phyloP scores from a whole-genome alignment of 1,139 yeast species.

The Eremothecium coryli region DNA sequence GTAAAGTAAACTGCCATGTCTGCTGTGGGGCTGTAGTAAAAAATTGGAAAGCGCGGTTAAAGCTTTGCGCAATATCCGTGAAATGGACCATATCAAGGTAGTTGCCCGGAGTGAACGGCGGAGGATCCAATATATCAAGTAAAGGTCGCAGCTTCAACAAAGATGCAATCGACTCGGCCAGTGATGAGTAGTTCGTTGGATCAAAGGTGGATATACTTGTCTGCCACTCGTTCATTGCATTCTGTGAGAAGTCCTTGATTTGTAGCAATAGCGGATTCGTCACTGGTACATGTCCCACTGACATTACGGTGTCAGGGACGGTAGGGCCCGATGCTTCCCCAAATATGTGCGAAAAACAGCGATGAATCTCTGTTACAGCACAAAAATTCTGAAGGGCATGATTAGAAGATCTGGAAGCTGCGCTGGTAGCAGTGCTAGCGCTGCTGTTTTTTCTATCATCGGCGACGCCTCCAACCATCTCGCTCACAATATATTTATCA shows the following conservation, averaged over 20 bases:
- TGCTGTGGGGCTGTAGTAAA: slow-evolving; percentile 2
- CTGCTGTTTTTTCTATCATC: background rate
- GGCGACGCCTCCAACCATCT: background rate
- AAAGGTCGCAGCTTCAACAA: slow-evolving; percentile 11
- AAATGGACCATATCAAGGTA: slow-evolving; percentile 10
- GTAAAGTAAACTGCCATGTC: slow-evolving; percentile 6
- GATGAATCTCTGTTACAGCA: slow-evolving; percentile 5
- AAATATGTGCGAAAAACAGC: slow-evolving; percentile 3
- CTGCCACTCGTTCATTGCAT: slow-evolving; percentile 6
- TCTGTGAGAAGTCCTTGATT: slow-evolving; percentile 12
- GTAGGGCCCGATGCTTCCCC: background rate
- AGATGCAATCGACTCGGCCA: slow-evolving; percentile 9
- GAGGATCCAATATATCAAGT: slow-evolving; percentile 8
- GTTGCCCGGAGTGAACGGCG: slow-evolving; percentile 6
- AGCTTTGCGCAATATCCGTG: slow-evolving; percentile 8
- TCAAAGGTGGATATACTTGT: slow-evolving; percentile 4
- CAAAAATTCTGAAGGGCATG: slow-evolving; percentile 1
- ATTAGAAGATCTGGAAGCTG: background rate
- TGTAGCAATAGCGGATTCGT: slow-evolving; percentile 12
- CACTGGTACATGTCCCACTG: slow-evolving; percentile 9
- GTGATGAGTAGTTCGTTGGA: slow-evolving; percentile 14
- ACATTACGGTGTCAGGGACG: slow-evolving; percentile 9
- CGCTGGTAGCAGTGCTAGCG: too few species aligned
- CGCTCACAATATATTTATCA: slow-evolving; percentile 3
- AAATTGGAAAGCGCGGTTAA: slow-evolving; percentile 2